Conservation (phyloP, 257 asterid species). For the Lycium barbarum region DNA sequence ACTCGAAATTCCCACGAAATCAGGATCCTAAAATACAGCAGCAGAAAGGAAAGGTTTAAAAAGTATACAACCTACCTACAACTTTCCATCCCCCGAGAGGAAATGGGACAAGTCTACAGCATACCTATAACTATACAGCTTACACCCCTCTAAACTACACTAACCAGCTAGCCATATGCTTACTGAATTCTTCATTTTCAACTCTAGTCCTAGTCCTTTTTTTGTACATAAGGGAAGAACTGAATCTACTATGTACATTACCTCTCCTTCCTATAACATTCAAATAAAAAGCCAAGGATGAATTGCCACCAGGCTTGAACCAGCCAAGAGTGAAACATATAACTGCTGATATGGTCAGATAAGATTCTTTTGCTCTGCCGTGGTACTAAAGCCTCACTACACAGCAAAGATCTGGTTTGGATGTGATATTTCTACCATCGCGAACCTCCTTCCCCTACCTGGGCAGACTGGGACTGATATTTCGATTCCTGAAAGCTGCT, state of each 20-base stretch:
- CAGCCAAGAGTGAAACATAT: conserved; percentile 39
- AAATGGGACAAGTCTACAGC: neutral
- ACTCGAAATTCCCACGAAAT: neutral
- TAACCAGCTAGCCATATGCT: conserved; percentile 9
- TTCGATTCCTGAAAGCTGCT: conserved; percentile 47
- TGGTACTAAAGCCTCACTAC: conserved; percentile 34
- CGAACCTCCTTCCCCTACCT: conserved; percentile 41
- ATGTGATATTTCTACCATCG: conserved; percentile 36
- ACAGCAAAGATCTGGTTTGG: conserved; percentile 40
- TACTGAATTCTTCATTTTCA: conserved; percentile 21
- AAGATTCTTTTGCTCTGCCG: neutral
- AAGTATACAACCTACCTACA: neutral
- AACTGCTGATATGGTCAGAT: neutral
- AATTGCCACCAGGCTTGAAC: conserved; percentile 67
- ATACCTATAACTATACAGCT: conserved; percentile 22
- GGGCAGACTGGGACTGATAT: conserved; percentile 34
- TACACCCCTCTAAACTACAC: neutral
- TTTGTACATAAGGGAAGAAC: conserved; percentile 24
- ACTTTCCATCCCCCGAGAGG: neutral
- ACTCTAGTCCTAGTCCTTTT: conserved; percentile 15
- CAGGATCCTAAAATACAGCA: conserved; percentile 8
- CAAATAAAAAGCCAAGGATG: conserved; percentile 79
- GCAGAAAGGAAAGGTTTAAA: neutral
- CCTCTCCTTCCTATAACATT: neutral
- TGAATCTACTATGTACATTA: neutral